Evolutionary conservation across 257 asterid genomes (phyloP).

Genomic region (Penstemon barbatus): DNA sequence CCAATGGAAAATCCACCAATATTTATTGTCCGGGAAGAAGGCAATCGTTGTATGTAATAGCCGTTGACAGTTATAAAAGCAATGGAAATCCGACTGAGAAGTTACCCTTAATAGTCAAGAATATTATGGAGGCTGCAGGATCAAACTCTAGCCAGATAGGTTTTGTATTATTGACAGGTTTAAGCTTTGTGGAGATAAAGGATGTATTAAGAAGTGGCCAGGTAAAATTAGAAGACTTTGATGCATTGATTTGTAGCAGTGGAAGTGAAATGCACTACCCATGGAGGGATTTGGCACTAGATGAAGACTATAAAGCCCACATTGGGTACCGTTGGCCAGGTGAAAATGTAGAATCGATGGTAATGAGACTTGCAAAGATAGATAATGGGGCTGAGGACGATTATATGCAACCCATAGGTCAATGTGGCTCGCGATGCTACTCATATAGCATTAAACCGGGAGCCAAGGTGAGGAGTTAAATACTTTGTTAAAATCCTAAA

Average conservation of each 20-base stretch:
- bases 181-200: slow-evolving; percentile 50
- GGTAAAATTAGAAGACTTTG: slow-evolving; percentile 60
- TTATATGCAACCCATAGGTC: slow-evolving; percentile 38
- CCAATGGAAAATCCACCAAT: slow-evolving; percentile 32
- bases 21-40: slow-evolving; percentile 64
- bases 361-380: slow-evolving; percentile 45
- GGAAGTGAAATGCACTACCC: slow-evolving; percentile 87
- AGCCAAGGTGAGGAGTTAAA: slow-evolving; percentile 44
- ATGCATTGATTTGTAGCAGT: slow-evolving; percentile 78
- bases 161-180: slow-evolving; percentile 50
- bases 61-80: slow-evolving; percentile 69
- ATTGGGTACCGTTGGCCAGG: slow-evolving; percentile 69
- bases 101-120: slow-evolving; percentile 47
- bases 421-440: slow-evolving; percentile 56
- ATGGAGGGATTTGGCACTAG: slow-evolving; percentile 55
- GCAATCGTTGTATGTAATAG: slow-evolving; percentile 55
- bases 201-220: slow-evolving; percentile 50
- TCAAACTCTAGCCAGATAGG: slow-evolving; percentile 54
- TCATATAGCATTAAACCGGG: slow-evolving; percentile 54
- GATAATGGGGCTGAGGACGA: slow-evolving; percentile 45
- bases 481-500: slow-evolving; percentile 16
- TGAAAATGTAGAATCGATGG: slow-evolving; percentile 48
- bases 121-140: slow-evolving; percentile 49
- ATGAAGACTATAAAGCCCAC: slow-evolving; percentile 62
- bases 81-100: slow-evolving; percentile 57